Base-by-base conservation (phyloP, 2,329 filamentous ascomycete genomes). In the Colletotrichum sp. region DNA sequence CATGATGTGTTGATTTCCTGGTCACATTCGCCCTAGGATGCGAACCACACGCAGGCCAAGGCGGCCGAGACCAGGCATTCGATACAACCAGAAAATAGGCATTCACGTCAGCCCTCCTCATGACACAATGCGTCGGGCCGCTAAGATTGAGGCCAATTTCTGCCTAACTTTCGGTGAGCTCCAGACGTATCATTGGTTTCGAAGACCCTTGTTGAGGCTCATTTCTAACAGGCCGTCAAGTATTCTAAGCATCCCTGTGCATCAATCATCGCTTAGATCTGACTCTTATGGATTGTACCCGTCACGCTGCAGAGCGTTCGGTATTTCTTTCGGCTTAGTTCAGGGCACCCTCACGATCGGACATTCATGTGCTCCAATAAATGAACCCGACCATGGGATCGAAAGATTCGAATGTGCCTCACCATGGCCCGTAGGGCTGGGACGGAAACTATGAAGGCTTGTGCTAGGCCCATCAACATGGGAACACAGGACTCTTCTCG, bases 101-200 rank as follows among this genome's bases (percentile, higher is more conserved):
- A 1, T 39, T 39, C 36, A 39, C 16, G 36, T 18, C 36, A 39
- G 36, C 8, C 2, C 16, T 3, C 36, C 15, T 18, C 36, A 18
- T 39, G 8, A 8, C 22, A 30, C 26, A 28, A 6, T 59, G 24
- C 6, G 8, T 59, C 39, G 39, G 39, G 55, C 12, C 18, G n/a
- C 52, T 3, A 22, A 15, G 2, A 8, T 57, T 64, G 68, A 71
- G 68, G 59, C 22, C 24, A 59, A 64, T 64, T 71, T 64, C 57
- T 55, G 22, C 68, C 68, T 64, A 28, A 22, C 48, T 39, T 30
- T 66, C 69, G 69, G 69, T 71, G 69, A 59, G 30, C 12, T 7
- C n/a, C 2, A 22, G n/a, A 12, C 48, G 24, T 24, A 15, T 16
- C 44, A 39, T 26, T 71, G 60, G 60, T 15, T 8, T 28, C 22